These are phyloP conservation scores for Pseudomonodictys pantanalensis DNA, from an alignment of 495 filamentous ascomycete genomes.

Conservation along the genomic window DNA sequence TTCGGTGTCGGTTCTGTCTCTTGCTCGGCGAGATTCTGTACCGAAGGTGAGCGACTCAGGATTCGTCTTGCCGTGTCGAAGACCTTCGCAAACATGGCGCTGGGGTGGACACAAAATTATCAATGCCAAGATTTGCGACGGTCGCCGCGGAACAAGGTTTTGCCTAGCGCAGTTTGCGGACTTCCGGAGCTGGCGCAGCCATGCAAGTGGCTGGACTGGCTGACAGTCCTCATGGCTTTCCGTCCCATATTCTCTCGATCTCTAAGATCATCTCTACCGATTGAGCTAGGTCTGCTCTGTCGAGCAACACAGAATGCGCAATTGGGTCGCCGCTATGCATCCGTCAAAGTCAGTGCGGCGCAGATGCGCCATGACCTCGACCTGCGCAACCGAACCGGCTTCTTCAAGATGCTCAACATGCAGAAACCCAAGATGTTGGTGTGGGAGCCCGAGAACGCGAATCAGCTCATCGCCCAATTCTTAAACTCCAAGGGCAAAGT, in stretches of 20 bases:
- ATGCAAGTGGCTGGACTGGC: neutral
- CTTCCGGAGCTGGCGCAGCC: constrained; percentile 4
- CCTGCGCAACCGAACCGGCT: no score
- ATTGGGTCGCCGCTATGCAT: no score
- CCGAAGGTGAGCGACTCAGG: constrained; percentile 25
- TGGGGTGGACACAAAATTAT: constrained; percentile 13
- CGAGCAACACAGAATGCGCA: no score
- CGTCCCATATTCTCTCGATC: neutral
- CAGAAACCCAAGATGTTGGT: neutral
- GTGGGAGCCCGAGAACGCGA: neutral
- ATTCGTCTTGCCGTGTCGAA: constrained; percentile 20
- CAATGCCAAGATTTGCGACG: constrained; percentile 14
- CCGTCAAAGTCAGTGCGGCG: no score
- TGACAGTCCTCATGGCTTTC: neutral
- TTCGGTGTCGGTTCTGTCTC: neutral
- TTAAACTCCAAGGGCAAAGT: neutral
- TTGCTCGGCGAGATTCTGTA: constrained; percentile 4
- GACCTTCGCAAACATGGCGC: constrained; percentile 24
- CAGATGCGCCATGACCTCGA: no score
- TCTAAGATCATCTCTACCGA: neutral
- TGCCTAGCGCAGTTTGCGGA: constrained; percentile 13
- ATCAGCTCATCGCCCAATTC: neutral
- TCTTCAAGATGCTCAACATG: neutral
- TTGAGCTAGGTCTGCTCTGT: no score
- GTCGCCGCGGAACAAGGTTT: constrained; percentile 7